Percentiles rank a stretch among this genome's conserved stretches.
phyloP scores from a whole-genome alignment of 768 basidiomycete genomes.

The Leucosporidium yakuticum region DNA sequence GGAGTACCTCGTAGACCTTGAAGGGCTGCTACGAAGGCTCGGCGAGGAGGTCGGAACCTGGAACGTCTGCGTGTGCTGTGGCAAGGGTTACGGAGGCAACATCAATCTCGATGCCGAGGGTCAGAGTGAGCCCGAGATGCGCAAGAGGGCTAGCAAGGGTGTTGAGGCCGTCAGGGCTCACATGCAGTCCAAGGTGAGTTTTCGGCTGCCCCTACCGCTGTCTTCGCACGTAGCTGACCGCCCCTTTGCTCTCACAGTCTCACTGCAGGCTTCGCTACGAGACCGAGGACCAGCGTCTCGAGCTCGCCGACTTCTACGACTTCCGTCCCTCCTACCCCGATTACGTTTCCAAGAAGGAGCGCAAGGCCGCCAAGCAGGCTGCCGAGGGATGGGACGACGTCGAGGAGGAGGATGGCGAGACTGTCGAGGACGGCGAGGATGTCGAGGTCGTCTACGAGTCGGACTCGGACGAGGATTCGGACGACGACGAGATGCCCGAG shows the following conservation, averaged over 20 bases:
- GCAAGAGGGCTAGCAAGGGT: constrained; percentile 63
- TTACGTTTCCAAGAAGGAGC: constrained; percentile 40
- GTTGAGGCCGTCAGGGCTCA: constrained; percentile 86
- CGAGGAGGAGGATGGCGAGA: constrained; percentile 34
- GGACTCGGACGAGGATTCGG: constrained; percentile 44
- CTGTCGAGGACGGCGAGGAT: constrained; percentile 40
- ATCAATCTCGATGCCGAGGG: constrained; percentile 74
- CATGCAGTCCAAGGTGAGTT: constrained; percentile 74
- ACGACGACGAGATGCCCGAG: constrained; percentile 43
- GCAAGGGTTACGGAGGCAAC: constrained; percentile 57
- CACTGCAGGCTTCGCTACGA: constrained; percentile 97
- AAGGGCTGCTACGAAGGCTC: constrained; percentile 75
- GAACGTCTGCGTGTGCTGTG: constrained; percentile 88
- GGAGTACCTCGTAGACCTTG: constrained; percentile 76
- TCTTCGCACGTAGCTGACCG: neutral
- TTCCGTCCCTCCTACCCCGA: constrained; percentile 73
- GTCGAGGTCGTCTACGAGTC: constrained; percentile 48
- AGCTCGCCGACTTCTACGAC: constrained; percentile 89
- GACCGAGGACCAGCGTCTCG: constrained; percentile 67
- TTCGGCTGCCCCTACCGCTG: neutral
- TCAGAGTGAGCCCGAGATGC: constrained; percentile 65
- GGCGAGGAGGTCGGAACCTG: constrained; percentile 91
- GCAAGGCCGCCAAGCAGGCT: constrained; percentile 39
- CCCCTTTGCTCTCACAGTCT: constrained; percentile 40
- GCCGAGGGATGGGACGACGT: constrained; percentile 44